phyloP scores from a whole-genome alignment of 257 asterid species.

The Anisodus acutangulus region DNA sequence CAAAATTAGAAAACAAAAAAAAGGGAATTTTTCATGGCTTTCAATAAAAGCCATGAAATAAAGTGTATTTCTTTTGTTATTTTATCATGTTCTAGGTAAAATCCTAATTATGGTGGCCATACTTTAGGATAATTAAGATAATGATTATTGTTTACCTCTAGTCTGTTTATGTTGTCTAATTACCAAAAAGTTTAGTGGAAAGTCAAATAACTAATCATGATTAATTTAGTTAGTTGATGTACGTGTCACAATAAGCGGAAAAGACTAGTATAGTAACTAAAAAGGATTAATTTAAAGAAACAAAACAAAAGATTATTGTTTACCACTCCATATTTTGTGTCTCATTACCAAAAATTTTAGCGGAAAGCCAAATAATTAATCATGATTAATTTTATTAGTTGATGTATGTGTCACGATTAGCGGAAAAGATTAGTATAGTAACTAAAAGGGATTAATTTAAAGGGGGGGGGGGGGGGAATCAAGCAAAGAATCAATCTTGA shows the following conservation, averaged over 20 bases:
- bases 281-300: not conserved
- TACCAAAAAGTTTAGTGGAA: not conserved
- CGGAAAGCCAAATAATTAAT: not conserved
- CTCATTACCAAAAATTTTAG: not conserved
- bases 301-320: not conserved
- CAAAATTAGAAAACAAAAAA: too few relatives aligned
- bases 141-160: not conserved
- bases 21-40: too few relatives aligned
- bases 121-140: not conserved
- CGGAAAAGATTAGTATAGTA: not conserved
- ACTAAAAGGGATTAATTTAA: constrained; percentile 18
- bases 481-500: not conserved
- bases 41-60: too few relatives aligned
- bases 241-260: constrained; percentile 19
- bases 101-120: not conserved
- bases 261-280: not conserved
- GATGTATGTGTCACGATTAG: constrained; percentile 15
- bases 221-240: not conserved
- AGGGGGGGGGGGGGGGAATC: not conserved
- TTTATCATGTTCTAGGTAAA: not conserved
- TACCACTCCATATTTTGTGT: not conserved
- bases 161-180: not conserved
- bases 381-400: not conserved
- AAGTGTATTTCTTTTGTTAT: too few relatives aligned
- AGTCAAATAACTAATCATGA: not conserved